Evolutionary conservation across 495 filamentous ascomycete genomes (phyloP).

Genomic region (Lasiosphaeria ovina): DNA sequence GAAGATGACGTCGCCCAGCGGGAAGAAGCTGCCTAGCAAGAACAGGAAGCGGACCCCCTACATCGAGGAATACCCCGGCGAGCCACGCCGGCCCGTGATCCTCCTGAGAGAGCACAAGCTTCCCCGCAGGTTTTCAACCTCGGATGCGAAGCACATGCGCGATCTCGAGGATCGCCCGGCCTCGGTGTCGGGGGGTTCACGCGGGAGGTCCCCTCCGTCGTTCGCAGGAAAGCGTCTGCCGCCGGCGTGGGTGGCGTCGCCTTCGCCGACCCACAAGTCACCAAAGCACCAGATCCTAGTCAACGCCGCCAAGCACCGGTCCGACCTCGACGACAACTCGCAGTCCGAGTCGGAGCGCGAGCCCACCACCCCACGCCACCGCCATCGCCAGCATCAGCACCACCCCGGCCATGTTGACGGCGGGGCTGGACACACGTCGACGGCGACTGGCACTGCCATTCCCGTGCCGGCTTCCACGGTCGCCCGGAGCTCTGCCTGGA

Average conservation of each 20-base stretch:
- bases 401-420: no score
- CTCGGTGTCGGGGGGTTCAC: constrained; percentile 8
- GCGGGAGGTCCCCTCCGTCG: constrained; percentile 21
- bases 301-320: not conserved
- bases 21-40: not conserved
- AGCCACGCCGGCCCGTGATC: constrained; percentile 19
- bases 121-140: constrained; percentile 20
- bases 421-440: no score
- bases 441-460: not conserved
- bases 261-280: not conserved
- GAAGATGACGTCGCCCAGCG: constrained; percentile 1
- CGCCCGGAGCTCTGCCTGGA: constrained; percentile 19
- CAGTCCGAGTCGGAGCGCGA: constrained; percentile 9
- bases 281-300: not conserved
- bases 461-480: not conserved
- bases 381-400: not conserved
- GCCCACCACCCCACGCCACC: not conserved
- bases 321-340: not conserved
- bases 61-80: constrained; percentile 32
- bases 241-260: not conserved
- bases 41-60: constrained; percentile 23
- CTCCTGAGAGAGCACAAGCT: constrained; percentile 30
- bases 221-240: constrained; percentile 11
- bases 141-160: constrained; percentile 16
- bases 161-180: constrained; percentile 14